These are phyloP conservation scores for Plantago major DNA, from an alignment of 257 asterid genomes.

Conservation along the genomic window DNA sequence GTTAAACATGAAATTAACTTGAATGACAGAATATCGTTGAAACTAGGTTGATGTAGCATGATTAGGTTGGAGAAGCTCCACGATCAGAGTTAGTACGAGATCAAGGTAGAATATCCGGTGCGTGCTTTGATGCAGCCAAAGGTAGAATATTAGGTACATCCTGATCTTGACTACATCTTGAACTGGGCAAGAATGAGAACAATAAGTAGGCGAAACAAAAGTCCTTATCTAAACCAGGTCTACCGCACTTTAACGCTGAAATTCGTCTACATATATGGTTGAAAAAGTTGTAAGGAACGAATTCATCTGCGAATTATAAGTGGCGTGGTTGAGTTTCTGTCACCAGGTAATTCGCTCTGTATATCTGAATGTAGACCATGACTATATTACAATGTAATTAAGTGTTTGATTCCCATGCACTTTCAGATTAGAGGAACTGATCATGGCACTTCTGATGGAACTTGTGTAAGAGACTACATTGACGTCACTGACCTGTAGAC, in stretches of 20 bases:
- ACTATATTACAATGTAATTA: too few species aligned
- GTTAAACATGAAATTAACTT: background rate
- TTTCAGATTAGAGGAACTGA: constrained; percentile 40
- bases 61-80: constrained; percentile 48
- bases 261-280: too few species aligned
- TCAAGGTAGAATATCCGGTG: constrained; percentile 46
- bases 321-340: background rate
- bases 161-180: too few species aligned
- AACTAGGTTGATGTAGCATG: constrained; percentile 6
- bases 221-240: too few species aligned
- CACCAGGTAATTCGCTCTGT: too few species aligned
- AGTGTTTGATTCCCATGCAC: too few species aligned
- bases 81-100: constrained; percentile 45
- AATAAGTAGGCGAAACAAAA: too few species aligned
- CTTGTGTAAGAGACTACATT: constrained; percentile 43
- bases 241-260: too few species aligned
- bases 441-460: constrained; percentile 36
- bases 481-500: constrained; percentile 40
- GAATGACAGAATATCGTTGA: background rate
- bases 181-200: too few species aligned
- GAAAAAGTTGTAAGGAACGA: too few species aligned
- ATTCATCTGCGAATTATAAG: background rate
- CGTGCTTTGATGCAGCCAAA: constrained; percentile 53
- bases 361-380: too few species aligned
- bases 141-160: too few species aligned